phyloP scores from a whole-genome alignment of 768 basidiomycete genomes.

The Pleurotus platypus region DNA sequence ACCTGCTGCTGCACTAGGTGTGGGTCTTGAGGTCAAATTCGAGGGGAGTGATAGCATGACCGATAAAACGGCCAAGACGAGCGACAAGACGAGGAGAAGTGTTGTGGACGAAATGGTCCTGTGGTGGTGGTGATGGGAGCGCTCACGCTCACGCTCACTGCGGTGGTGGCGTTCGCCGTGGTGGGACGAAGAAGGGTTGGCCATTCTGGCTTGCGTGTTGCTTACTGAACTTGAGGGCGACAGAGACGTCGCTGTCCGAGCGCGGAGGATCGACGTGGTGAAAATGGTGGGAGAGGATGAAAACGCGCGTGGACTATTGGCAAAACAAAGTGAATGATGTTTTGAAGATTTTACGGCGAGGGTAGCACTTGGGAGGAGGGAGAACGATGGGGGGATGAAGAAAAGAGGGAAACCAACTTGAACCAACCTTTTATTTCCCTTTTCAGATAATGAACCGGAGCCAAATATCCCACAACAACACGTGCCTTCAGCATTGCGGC shows the following conservation, averaged over 20 bases:
- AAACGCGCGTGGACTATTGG: constrained; percentile 11
- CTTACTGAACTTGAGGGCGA: constrained; percentile 64
- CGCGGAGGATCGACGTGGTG: constrained; percentile 68
- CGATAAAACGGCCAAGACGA: constrained; percentile 83
- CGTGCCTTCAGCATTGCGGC: background rate
- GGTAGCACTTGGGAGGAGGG: constrained; percentile 16
- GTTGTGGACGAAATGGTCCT: constrained; percentile 89
- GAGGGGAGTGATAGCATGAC: constrained; percentile 87
- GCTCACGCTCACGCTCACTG: constrained; percentile 44
- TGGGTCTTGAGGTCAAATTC: constrained; percentile 25
- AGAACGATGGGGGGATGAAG: constrained; percentile 15
- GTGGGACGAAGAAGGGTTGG: constrained; percentile 82
- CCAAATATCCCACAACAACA: constrained; percentile 2
- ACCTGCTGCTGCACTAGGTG: constrained; percentile 11
- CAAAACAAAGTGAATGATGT: background rate
- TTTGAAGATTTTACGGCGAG: constrained; percentile 1
- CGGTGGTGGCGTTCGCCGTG: constrained; percentile 56
- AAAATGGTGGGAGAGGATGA: constrained; percentile 29
- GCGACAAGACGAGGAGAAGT: constrained; percentile 79
- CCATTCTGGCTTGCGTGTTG: constrained; percentile 76
- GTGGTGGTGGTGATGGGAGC: constrained; percentile 71
- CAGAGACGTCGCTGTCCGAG: constrained; percentile 63
- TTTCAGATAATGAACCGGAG: constrained; percentile 4
- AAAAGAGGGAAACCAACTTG: constrained; percentile 4
- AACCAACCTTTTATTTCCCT: constrained; percentile 9